Conservation (phyloP, 2,329 filamentous ascomycete species). For the Sarocladiaceae sp. region DNA sequence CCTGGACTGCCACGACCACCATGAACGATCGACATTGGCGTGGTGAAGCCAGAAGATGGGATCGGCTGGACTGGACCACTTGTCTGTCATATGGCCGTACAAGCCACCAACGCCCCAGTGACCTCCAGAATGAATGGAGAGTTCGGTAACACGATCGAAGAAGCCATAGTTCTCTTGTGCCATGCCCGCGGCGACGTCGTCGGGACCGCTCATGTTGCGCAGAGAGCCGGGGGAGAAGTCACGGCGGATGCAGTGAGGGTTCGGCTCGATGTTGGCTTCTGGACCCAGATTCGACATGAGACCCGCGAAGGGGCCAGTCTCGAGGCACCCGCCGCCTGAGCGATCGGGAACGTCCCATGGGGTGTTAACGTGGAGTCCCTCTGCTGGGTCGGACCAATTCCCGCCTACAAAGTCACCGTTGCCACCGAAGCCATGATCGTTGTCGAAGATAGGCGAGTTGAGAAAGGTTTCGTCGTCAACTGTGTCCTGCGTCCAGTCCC, state of each 20-base stretch:
- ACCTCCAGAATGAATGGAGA: slow-evolving; percentile 11
- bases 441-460: not conserved
- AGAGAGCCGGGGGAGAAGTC: not conserved
- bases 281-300: not conserved
- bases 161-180: not conserved
- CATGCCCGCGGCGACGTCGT: not conserved
- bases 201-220: not conserved
- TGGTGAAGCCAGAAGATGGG: slow-evolving; percentile 16
- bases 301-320: not conserved
- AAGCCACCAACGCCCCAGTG: slow-evolving; percentile 12
- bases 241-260: not conserved
- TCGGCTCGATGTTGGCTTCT: not conserved
- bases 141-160: slow-evolving; percentile 4
- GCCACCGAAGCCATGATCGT: not conserved
- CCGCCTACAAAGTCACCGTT: not conserved
- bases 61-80: slow-evolving; percentile 12
- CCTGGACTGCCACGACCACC: slow-evolving; percentile 11
- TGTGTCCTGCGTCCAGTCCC: slow-evolving; percentile 10
- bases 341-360: slow-evolving; percentile 1
- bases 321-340: not conserved
- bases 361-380: not conserved
- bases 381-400: not conserved
- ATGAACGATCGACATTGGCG: slow-evolving; percentile 10
- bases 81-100: slow-evolving; percentile 13
- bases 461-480: slow-evolving; percentile 11